Conservation (phyloP, 2,329 filamentous ascomycete species). For the Dactylellina sp. region DNA sequence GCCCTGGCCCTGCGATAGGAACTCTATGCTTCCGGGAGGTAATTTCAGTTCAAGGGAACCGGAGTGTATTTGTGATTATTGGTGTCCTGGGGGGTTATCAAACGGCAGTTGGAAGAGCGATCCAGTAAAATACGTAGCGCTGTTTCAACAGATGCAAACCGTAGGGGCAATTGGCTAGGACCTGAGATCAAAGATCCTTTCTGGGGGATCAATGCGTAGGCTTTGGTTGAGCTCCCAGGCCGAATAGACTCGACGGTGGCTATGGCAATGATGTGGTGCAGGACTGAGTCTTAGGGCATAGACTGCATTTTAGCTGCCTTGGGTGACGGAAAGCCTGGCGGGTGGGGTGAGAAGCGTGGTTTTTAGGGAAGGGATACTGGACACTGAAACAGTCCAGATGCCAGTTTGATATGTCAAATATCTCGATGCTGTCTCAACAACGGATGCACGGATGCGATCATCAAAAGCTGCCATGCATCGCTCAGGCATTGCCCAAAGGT, state of each 20-base stretch:
- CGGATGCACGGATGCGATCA: constrained; percentile 48
- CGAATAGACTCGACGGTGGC: constrained; percentile 18
- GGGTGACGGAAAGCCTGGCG: constrained; percentile 46
- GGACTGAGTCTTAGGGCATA: constrained; percentile 33
- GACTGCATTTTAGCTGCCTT: constrained; percentile 42
- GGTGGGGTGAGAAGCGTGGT: constrained; percentile 46
- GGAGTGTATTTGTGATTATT: background rate
- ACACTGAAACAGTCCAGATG: constrained; percentile 46
- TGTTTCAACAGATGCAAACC: constrained; percentile 50
- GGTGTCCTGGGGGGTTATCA: constrained; percentile 11
- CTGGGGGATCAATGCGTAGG: constrained; percentile 53
- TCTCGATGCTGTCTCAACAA: constrained; percentile 31
- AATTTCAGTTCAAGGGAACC: constrained; percentile 1
- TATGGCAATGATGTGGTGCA: constrained; percentile 17
- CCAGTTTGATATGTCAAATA: constrained; percentile 49
- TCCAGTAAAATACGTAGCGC: constrained; percentile 27
- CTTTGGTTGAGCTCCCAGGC: constrained; percentile 38
- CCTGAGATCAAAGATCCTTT: constrained; percentile 43
- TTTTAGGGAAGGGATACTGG: too few species aligned
- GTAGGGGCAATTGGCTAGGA: constrained; percentile 43
- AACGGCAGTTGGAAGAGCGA: constrained; percentile 28
- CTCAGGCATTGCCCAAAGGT: constrained; percentile 16
- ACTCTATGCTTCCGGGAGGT: background rate
- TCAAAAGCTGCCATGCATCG: constrained; percentile 21
- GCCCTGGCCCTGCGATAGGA: background rate